These are phyloP conservation scores for Trypanosoma lewisi DNA, from an alignment of 208 protist genomes.

Conservation along the genomic window DNA sequence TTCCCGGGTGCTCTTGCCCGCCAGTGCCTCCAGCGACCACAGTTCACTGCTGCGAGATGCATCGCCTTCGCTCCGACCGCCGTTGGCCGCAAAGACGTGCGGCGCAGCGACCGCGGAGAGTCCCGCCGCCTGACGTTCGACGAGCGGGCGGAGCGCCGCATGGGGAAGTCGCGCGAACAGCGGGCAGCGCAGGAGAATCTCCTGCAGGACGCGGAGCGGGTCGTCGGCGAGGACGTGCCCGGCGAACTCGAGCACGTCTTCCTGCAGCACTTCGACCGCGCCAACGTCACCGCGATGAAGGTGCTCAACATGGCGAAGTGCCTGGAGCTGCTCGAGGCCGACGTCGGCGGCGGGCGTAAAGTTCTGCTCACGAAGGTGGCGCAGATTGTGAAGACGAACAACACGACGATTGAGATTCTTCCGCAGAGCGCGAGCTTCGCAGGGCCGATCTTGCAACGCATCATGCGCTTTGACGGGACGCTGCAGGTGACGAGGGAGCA, in stretches of 20 bases:
- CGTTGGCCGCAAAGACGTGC: constrained; percentile 55
- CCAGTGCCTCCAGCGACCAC: neutral
- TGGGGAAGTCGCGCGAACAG: constrained; percentile 67
- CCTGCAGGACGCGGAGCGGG: constrained; percentile 58
- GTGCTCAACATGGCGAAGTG: constrained; percentile 90
- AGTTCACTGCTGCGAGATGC: neutral
- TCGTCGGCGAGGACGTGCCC: constrained; percentile 75
- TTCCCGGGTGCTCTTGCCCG: neutral
- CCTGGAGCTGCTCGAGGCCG: constrained; percentile 72
- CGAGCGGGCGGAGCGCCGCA: constrained; percentile 73
- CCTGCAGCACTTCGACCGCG: constrained; percentile 54
- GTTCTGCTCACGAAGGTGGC: constrained; percentile 70
- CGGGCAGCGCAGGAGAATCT: constrained; percentile 59
- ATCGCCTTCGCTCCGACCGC: constrained; percentile 23
- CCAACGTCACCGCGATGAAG: constrained; percentile 82
- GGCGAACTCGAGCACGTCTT: constrained; percentile 68
- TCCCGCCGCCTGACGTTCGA: constrained; percentile 80
- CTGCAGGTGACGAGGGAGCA: constrained; percentile 76
- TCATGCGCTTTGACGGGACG: constrained; percentile 70
- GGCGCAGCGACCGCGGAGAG: constrained; percentile 65
- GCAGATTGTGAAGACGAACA: constrained; percentile 70
- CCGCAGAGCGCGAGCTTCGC: constrained; percentile 56
- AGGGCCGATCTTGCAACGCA: constrained; percentile 53
- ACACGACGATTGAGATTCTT: constrained; percentile 63
- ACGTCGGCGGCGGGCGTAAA: constrained; percentile 58